phyloP scores from a whole-genome alignment of 225 moss, liverwort and hornwort genomes.

The Bryoerythrophyllum caledonicum region DNA sequence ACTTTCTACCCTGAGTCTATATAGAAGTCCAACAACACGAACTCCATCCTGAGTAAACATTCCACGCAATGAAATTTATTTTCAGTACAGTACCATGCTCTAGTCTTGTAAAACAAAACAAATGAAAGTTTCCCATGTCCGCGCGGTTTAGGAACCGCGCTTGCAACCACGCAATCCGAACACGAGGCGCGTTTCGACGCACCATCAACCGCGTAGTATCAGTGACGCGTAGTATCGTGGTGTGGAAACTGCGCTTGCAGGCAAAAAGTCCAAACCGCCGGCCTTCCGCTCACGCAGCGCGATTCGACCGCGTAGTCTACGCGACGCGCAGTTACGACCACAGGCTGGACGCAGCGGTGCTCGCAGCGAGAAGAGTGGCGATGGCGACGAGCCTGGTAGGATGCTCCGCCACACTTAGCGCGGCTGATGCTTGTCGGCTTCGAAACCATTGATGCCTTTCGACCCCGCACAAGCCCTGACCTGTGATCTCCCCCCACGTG shows the following conservation, averaged over 20 bases:
- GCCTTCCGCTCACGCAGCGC: background rate
- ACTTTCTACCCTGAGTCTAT: background rate
- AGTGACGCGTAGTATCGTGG: background rate
- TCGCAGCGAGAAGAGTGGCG: background rate
- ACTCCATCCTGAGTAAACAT: too few relatives aligned
- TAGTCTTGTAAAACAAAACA: too few relatives aligned
- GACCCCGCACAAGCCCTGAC: background rate
- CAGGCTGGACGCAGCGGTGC: background rate
- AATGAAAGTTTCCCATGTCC: background rate
- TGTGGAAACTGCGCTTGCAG: background rate
- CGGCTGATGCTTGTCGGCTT: background rate
- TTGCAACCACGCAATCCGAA: background rate
- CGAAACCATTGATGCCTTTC: background rate
- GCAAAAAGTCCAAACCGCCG: background rate
- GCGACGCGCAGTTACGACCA: background rate
- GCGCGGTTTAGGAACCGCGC: background rate
- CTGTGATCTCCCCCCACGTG: background rate
- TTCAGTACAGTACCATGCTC: too few relatives aligned
- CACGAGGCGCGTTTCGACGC: background rate
- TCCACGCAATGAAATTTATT: too few relatives aligned
- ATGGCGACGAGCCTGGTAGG: background rate
- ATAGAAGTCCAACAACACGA: background rate
- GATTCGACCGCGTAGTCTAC: background rate
- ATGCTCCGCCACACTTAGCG: background rate
- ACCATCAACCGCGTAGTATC: too few relatives aligned